These are phyloP conservation scores for Fusarium camptoceras DNA, from an alignment of 2,329 filamentous ascomycete species.

Conservation along the genomic window DNA sequence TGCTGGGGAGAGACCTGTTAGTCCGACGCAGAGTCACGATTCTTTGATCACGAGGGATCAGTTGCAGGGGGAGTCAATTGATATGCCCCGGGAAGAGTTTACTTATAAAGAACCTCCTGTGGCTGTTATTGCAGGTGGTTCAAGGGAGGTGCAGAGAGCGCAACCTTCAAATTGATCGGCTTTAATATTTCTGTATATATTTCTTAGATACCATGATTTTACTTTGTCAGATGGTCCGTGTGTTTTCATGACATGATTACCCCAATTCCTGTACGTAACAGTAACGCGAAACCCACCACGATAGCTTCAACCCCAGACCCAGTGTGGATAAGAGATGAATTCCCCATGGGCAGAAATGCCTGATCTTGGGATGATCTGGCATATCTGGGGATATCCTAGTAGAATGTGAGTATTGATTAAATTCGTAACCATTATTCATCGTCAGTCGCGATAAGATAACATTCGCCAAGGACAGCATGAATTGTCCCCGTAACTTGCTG, in stretches of 20 bases:
- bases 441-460: neutral
- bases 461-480: neutral
- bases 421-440: too few species aligned
- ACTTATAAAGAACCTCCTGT: slow-evolving; percentile 23
- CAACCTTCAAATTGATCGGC: slow-evolving; percentile 11
- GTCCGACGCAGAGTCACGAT: slow-evolving; percentile 47
- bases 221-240: slow-evolving; percentile 10
- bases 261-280: slow-evolving; percentile 38
- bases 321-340: slow-evolving; percentile 4
- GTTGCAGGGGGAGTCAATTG: slow-evolving; percentile 27
- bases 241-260: neutral
- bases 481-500: neutral
- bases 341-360: slow-evolving; percentile 13
- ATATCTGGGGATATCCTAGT: accelerated
- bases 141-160: slow-evolving; percentile 33
- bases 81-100: slow-evolving; percentile 13
- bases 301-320: slow-evolving; percentile 32
- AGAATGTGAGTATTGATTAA: neutral
- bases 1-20: slow-evolving; percentile 30
- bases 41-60: slow-evolving; percentile 44
- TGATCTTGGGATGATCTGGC: neutral
- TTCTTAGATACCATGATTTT: slow-evolving; percentile 6
- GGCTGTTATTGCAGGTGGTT: slow-evolving; percentile 33
- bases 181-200: neutral
- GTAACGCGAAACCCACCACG: slow-evolving; percentile 6